Conservation (phyloP, 2,329 filamentous ascomycete genomes). For the Raffaelea ambrosiae region DNA sequence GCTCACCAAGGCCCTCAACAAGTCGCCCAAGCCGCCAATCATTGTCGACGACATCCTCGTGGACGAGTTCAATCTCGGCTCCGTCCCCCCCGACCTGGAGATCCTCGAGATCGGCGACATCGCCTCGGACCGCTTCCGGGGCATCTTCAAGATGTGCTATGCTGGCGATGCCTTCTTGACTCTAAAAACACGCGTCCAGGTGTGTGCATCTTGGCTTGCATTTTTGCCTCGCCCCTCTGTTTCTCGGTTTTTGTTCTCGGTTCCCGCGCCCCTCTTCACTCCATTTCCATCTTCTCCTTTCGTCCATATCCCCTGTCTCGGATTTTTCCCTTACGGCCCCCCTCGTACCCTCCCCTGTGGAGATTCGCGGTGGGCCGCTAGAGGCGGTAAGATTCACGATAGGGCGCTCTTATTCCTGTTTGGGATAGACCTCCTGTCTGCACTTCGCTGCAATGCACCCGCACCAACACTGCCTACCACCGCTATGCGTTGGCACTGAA, state of each 20-base stretch:
- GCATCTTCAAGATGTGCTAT: constrained; percentile 99
- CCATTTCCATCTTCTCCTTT: constrained; percentile 3
- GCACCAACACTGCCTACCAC: too few relatives aligned
- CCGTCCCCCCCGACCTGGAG: constrained; percentile 87
- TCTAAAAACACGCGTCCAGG: constrained; percentile 89
- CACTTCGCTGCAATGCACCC: constrained; percentile 7
- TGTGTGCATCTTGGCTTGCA: constrained; percentile 31
- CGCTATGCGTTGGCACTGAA: too few relatives aligned
- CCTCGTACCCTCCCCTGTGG: neutral
- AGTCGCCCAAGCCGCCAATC: constrained; percentile 94
- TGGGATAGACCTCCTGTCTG: constrained; percentile 12
- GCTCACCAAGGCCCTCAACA: constrained; percentile 91
- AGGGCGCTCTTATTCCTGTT: too few relatives aligned
- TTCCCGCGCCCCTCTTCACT: too few relatives aligned
- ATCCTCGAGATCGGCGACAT: constrained; percentile 97
- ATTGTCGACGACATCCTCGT: constrained; percentile 99
- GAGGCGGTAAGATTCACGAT: constrained; percentile 2
- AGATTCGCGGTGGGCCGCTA: neutral
- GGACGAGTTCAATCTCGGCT: constrained; percentile 93
- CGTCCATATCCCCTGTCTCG: neutral
- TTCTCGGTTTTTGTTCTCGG: neutral
- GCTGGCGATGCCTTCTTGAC: constrained; percentile 92
- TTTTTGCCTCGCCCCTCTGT: constrained; percentile 3
- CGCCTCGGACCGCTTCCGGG: constrained; percentile 91
- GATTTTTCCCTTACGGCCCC: neutral